phyloP scores from a whole-genome alignment of 768 basidiomycete genomes.

The Boletus coccyginus region DNA sequence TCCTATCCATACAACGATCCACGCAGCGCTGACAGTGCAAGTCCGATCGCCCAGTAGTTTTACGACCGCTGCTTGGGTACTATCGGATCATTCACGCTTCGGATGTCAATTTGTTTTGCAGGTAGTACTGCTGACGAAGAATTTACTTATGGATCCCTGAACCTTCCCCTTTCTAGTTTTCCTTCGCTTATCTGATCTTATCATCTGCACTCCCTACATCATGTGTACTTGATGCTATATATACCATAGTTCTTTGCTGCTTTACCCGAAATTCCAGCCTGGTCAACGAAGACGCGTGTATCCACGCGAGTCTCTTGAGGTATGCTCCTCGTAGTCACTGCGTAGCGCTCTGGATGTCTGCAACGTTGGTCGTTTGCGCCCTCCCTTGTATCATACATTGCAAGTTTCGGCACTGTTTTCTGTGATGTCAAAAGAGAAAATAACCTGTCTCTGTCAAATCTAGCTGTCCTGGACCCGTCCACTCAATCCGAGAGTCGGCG shows the following conservation, averaged over 20 bases:
- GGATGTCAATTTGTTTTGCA: neutral
- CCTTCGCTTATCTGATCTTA: neutral
- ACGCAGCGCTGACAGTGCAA: conserved; percentile 5
- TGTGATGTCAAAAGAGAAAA: neutral
- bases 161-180: neutral
- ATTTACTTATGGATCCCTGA: neutral
- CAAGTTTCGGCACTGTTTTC: neutral
- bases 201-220: neutral
- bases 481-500: neutral
- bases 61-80: neutral
- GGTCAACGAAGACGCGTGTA: neutral
- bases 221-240: neutral
- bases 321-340: too few species aligned
- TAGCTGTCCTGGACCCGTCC: neutral
- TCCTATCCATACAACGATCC: conserved; percentile 30
- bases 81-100: neutral
- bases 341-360: too few species aligned
- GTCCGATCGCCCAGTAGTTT: conserved; percentile 4
- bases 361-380: too few species aligned
- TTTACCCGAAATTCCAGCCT: neutral
- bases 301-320: too few species aligned
- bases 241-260: neutral
- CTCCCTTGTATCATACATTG: neutral
- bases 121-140: neutral
- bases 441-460: neutral